Evolutionary conservation across 176 grass and related monocot species (phyloP), one percentile per base, ranked within the genome.

Genomic region (Themeda triandra): DNA sequence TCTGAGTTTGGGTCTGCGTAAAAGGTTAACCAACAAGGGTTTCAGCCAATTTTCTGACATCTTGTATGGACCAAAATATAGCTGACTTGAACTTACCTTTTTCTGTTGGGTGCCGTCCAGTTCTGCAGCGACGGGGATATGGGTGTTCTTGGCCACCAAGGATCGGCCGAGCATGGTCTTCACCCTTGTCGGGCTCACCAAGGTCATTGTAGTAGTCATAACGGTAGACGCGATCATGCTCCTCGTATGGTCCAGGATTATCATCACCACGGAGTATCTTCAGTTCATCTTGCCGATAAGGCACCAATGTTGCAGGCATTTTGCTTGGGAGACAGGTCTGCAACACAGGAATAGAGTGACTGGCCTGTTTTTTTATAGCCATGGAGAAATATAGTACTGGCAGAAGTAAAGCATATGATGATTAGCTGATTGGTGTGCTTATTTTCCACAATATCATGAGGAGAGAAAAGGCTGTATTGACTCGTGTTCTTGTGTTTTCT

Each of bases 121-220:
- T 98, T 66, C 88, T 88, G 35, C 92, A 85, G 33, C 95, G 95
- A 23, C 95, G 92, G n/a, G 95, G 95, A 64, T 98, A 95, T 1
- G 95, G 95, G 17, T 80, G 84, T 82, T 97, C 85, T 49, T 80
- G 66, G 84, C 95, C 92, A 13, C 95, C 92, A 1, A 98, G 95
- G 29, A 98, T 18, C 0, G 95, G 88, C 10, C 92, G 82, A 15
- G 12, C 84, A 37, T 79, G 23, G 0, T 91, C 15, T 41, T 63
- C 21, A 5, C 71, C 85, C 53, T 88, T 93, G 70, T 88, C 92
- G 4, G 95, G 95, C 0, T 91, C 42, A 19, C 91, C 92, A 18
- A 98, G 89, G 76, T 98, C 95, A 19, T 98, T 98, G 53, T 98
- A 95, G 76, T 79, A 87, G 21, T 82, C 90, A 66, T 98, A 95